Conservation (phyloP, 2,329 filamentous ascomycete genomes). For the Xylaria sp. region DNA sequence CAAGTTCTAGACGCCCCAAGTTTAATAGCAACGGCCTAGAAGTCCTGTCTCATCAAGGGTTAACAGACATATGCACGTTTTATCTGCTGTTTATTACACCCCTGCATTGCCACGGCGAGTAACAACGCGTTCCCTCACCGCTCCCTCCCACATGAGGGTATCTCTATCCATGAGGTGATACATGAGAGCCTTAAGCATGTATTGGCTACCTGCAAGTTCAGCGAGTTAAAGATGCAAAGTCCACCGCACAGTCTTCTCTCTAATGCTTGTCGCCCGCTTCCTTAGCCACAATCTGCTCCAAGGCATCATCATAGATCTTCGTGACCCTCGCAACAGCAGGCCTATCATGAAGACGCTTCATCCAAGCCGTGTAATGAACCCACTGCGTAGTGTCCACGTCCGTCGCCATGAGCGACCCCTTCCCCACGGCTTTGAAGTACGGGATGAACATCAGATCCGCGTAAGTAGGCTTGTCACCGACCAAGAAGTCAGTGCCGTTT, state of each 20-base stretch:
- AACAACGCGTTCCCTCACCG: no score
- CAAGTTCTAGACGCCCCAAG: no score
- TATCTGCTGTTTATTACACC: no score
- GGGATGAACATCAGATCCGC: conserved; percentile 38
- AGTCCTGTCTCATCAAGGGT: no score
- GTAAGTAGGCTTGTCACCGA: conserved; percentile 38
- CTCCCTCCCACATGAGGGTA: no score
- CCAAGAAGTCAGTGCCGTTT: conserved; percentile 33
- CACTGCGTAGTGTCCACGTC: conserved; percentile 26
- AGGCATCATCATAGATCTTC: conserved; percentile 14
- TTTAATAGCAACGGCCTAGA: no score
- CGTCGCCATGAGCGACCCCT: conserved; percentile 18
- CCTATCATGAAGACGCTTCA: conserved; percentile 22
- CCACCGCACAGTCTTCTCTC: background rate
- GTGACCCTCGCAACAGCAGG: conserved; percentile 26
- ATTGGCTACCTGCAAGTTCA: no score
- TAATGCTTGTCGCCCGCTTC: background rate
- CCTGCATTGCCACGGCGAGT: no score
- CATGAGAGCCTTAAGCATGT: no score
- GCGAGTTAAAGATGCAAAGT: background rate
- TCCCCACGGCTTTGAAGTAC: conserved; percentile 27
- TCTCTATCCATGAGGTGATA: no score
- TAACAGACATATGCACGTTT: no score
- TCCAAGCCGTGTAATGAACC: conserved; percentile 23
- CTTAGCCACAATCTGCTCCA: conserved; percentile 7